Percentiles rank a stretch among this genome's conserved stretches.
Conservation (phyloP, 805 yeast species). For the Saccharomycopsis malanga region DNA sequence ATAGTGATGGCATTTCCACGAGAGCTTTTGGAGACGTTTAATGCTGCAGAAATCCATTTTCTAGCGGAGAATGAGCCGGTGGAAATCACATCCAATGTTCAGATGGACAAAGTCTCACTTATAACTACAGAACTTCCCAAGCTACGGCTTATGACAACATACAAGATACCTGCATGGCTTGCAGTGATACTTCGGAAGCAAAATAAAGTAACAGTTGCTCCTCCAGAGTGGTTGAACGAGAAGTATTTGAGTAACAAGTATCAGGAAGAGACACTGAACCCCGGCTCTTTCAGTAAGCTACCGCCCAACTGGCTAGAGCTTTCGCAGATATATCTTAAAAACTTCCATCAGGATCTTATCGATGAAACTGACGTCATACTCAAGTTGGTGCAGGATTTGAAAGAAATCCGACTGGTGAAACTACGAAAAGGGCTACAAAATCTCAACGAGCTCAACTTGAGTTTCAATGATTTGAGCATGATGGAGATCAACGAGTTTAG, state of each 20-base stretch:
- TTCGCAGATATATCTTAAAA: constrained; percentile 55
- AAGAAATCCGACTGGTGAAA: constrained; percentile 77
- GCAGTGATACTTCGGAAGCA: constrained; percentile 80
- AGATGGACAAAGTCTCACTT: constrained; percentile 20
- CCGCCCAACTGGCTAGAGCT: constrained; percentile 91
- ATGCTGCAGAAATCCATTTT: constrained; percentile 75
- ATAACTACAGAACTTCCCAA: constrained; percentile 46
- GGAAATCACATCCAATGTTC: constrained; percentile 30
- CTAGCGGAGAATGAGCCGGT: constrained; percentile 80
- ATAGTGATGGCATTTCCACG: constrained; percentile 55
- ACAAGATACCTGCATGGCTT: constrained; percentile 76
- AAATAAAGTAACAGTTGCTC: constrained; percentile 74
- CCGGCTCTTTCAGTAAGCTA: constrained; percentile 55
- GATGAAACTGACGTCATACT: constrained; percentile 69
- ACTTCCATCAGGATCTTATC: constrained; percentile 71
- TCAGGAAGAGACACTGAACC: constrained; percentile 56
- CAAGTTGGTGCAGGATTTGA: constrained; percentile 68
- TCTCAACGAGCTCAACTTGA: constrained; percentile 76
- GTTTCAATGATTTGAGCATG: constrained; percentile 71
- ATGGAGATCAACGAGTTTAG: constrained; percentile 85
- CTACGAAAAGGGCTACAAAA: constrained; percentile 71
- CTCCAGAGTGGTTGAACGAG: constrained; percentile 76
- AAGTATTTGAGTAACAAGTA: constrained; percentile 47
- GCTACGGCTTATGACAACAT: constrained; percentile 60
- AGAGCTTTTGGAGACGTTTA: constrained; percentile 45